phyloP scores from a whole-genome alignment of 257 asterid species.

The Przewalskia tangutica region DNA sequence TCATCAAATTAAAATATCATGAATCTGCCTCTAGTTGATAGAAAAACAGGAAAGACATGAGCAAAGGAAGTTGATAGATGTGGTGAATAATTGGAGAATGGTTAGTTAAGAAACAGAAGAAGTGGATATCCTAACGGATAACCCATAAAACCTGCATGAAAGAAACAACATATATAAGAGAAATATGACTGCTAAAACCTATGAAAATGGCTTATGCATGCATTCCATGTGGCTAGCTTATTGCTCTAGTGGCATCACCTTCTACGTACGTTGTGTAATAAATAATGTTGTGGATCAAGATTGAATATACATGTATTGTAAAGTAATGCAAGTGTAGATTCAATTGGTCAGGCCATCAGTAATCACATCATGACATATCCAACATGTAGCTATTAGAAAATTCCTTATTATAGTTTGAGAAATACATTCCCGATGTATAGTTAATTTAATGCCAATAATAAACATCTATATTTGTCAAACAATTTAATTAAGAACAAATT shows the following conservation, averaged over 20 bases:
- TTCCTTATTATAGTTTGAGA: background rate
- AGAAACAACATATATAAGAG: background rate
- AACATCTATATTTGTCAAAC: background rate
- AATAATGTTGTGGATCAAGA: background rate
- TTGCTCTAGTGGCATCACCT: background rate
- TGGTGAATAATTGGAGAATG: background rate
- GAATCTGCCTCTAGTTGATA: background rate
- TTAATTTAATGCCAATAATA: background rate
- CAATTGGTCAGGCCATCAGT: background rate
- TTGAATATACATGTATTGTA: too few species aligned
- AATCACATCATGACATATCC: background rate
- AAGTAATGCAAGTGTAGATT: background rate
- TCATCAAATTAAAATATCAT: background rate
- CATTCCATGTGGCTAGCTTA: background rate
- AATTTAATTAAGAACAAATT: too few species aligned
- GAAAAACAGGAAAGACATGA: background rate
- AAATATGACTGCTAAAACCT: background rate
- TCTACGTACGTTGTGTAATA: background rate
- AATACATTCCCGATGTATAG: too few species aligned
- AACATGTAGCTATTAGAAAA: background rate
- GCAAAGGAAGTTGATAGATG: background rate
- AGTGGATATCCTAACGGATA: background rate
- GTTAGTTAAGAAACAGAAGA: background rate
- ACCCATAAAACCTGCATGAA: background rate
- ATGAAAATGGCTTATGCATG: background rate